Percentiles rank a stretch among this genome's conserved stretches.
Conservation (phyloP, 306 rosid species). For the Echinosophora koreensis region DNA sequence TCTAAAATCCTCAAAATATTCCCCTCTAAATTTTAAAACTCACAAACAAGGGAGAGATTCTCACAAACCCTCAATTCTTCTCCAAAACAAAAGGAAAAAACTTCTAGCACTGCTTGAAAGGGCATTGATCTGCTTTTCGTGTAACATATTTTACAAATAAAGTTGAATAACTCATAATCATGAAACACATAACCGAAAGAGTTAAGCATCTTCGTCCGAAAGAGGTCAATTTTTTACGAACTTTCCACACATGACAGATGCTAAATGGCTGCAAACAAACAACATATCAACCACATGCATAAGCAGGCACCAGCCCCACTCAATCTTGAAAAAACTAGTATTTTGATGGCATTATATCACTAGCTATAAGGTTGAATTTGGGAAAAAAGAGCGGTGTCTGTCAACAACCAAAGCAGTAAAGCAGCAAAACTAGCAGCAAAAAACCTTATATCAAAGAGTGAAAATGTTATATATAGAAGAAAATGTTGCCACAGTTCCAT, state of each 20-base stretch:
- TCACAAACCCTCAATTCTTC: too few species aligned
- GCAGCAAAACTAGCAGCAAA: slow-evolving; percentile 5
- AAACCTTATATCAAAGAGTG: background rate
- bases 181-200: slow-evolving; percentile 9
- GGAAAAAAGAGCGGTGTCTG: background rate
- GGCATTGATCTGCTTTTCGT: slow-evolving; percentile 76
- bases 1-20: too few species aligned
- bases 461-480: too few species aligned
- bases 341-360: background rate
- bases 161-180: slow-evolving; percentile 33
- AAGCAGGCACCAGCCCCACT: background rate
- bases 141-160: slow-evolving; percentile 68
- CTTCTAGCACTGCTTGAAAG: slow-evolving; percentile 87
- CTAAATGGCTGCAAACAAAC: slow-evolving; percentile 6
- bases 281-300: slow-evolving; percentile 22
- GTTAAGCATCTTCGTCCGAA: slow-evolving; percentile 10
- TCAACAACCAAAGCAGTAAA: slow-evolving; percentile 3
- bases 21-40: too few species aligned
- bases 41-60: too few species aligned
- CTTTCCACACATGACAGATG: slow-evolving; percentile 21
- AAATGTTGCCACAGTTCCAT: too few species aligned
- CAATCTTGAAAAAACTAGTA: background rate
- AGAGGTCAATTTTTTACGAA: background rate
- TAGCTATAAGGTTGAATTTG: slow-evolving; percentile 1
- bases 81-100: slow-evolving; percentile 68